Evolutionary conservation across 2,329 filamentous ascomycete genomes (phyloP).

Genomic region (Colletotrichum sansevieriae): DNA sequence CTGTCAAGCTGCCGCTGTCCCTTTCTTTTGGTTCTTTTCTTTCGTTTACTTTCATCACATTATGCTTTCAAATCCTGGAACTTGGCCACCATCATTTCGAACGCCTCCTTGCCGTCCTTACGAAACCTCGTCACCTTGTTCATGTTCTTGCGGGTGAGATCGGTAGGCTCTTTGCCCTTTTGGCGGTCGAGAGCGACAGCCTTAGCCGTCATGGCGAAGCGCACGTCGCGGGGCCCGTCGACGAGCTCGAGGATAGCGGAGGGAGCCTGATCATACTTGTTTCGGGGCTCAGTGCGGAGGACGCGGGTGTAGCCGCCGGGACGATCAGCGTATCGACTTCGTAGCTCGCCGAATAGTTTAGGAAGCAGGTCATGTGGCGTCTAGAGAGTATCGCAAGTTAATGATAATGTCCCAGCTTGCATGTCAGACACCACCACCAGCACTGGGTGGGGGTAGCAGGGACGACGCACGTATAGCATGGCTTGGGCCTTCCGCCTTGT

Average conservation of each 20-base stretch:
- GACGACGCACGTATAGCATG: slow-evolving; percentile 80
- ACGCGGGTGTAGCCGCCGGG: slow-evolving; percentile 96
- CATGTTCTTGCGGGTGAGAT: slow-evolving; percentile 83
- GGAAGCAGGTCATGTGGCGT: slow-evolving; percentile 78
- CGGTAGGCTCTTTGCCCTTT: slow-evolving; percentile 70
- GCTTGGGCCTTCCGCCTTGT: slow-evolving; percentile 79
- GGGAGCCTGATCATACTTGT: slow-evolving; percentile 85
- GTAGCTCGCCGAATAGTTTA: slow-evolving; percentile 89
- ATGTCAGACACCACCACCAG: neutral
- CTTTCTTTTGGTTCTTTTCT: slow-evolving; percentile 47
- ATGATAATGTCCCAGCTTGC: neutral
- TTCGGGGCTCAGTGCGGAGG: slow-evolving; percentile 89
- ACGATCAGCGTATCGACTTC: slow-evolving; percentile 81
- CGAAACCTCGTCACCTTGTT: slow-evolving; percentile 86
- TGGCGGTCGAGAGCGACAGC: slow-evolving; percentile 76
- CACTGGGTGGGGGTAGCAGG: slow-evolving; percentile 2
- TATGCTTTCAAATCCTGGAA: slow-evolving; percentile 53
- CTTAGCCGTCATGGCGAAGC: slow-evolving; percentile 93
- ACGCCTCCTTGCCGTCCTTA: slow-evolving; percentile 71
- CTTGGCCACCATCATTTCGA: slow-evolving; percentile 73
- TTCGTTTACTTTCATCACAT: neutral
- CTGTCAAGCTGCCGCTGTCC: slow-evolving; percentile 13
- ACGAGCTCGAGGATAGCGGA: slow-evolving; percentile 95
- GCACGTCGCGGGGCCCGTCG: slow-evolving; percentile 92
- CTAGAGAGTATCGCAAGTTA: slow-evolving; percentile 55